Base-by-base conservation (phyloP, 352 stramenopile genomes). In the Pythium apleroticum region DNA sequence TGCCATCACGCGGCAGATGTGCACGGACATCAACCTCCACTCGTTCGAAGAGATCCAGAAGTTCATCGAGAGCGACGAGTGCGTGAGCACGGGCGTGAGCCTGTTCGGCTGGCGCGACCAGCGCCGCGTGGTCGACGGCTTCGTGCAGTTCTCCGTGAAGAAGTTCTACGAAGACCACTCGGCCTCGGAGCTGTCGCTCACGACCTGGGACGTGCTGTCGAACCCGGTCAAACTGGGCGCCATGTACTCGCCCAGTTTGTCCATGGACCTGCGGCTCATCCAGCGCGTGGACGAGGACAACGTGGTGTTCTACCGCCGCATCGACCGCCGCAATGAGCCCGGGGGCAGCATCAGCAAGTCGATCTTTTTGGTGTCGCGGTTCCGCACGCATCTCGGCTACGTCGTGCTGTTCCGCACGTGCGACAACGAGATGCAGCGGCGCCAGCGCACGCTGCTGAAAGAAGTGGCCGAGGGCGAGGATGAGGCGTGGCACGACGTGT, bases 251-350 rank as follows among this genome's bases (percentile, higher is more conserved):
- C 65, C 78, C 1, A 66, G 68, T 28, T 41, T 72, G 28, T 56
- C 48, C 1, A 76, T 88, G 57, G 66, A 72, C 28, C 49, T 86
- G n/a, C 73, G 58, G 3, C 65, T 82, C 46, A 76, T 84, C 57
- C 77, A 89, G 63, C 57, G 75, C 41, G 71, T 90, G 1, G 77
- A 90, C 67, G 79, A 84, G 11, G 70, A 86, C 63, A 90, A 86
- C 58, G 68, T 90, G 17, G 68, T 89, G 49, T 75, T 75, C 55
- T 79, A 81, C 58, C 77, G 79, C 43, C 66, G 80, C 30, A 84
- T 88, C 39, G 70, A 65, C 28, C 58, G 57, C 12, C 17, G 22
- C 14, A 74, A 53, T 27, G 41, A 70, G 0, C 52, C 63, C 24
- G 65, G 63, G 10, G 68, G 49, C n/a, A 49, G 41, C 2, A 37